Evolutionary conservation across 2,329 filamentous ascomycete species (phyloP).

Genomic region (Teratosphaeria viscida): DNA sequence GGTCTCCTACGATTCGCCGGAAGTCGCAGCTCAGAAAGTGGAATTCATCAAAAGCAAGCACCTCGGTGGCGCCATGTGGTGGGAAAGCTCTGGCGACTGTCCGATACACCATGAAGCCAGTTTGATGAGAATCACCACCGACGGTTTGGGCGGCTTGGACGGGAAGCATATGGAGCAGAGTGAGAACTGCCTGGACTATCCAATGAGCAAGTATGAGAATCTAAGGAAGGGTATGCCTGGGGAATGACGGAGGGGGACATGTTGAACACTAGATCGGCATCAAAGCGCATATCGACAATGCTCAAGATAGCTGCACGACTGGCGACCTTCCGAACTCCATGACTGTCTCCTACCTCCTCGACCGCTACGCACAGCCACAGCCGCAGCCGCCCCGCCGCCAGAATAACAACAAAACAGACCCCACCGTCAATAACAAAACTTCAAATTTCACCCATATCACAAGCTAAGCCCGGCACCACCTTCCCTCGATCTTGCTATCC

Average conservation of each 20-base stretch:
- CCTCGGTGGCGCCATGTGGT: conserved; percentile 93
- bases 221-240: conserved; percentile 33
- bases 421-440: neutral
- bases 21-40: conserved; percentile 59
- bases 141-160: conserved; percentile 29
- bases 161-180: conserved; percentile 36
- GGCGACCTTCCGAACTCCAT: neutral
- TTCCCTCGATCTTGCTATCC: neutral
- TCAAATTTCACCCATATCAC: neutral
- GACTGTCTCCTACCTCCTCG: neutral
- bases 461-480: neutral
- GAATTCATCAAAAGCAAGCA: conserved; percentile 55
- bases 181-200: conserved; percentile 42
- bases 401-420: neutral
- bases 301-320: neutral
- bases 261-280: no score
- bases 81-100: conserved; percentile 77
- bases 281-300: neutral
- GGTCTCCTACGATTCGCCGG: conserved; percentile 64
- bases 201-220: conserved; percentile 45
- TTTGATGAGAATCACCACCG: conserved; percentile 43
- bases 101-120: conserved; percentile 41
- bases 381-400: neutral
- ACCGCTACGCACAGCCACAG: neutral
- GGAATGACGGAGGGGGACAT: conserved; percentile 12